These are phyloP conservation scores for Lasiosphaeris hirsuta DNA, from an alignment of 495 filamentous ascomycete genomes.

Conservation along the genomic window DNA sequence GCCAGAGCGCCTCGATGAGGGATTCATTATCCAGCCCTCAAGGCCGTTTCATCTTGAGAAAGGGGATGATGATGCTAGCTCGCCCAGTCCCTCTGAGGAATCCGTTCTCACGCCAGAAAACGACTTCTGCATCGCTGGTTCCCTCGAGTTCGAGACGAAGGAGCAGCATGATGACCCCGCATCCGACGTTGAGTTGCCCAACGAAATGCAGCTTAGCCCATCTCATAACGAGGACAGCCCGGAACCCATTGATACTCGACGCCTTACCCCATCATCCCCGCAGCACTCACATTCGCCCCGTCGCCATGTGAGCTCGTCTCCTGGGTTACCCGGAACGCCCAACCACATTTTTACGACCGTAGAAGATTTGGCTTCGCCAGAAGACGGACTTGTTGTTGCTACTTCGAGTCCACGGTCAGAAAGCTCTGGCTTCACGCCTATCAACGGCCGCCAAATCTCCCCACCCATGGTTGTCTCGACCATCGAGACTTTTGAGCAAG, in stretches of 20 bases:
- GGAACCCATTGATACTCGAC: too few relatives aligned
- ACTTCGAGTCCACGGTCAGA: not conserved
- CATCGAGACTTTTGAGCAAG: conserved; percentile 10
- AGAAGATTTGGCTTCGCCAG: too few relatives aligned
- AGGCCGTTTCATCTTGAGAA: not conserved
- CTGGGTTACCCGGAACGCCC: too few relatives aligned
- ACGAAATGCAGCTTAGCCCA: not conserved
- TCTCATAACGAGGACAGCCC: not conserved
- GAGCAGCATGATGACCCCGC: not conserved
- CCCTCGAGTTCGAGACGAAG: conserved; percentile 3
- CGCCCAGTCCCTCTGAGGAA: not conserved
- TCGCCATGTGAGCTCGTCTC: too few relatives aligned
- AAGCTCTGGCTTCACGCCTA: conserved; percentile 32
- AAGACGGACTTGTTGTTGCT: too few relatives aligned
- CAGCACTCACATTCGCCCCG: too few relatives aligned
- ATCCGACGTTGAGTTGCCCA: not conserved
- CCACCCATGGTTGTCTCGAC: conserved; percentile 1
- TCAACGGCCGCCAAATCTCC: conserved; percentile 26
- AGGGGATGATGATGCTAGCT: not conserved
- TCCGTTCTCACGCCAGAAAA: conserved; percentile 10
- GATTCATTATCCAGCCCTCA: not conserved
- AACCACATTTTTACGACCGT: too few relatives aligned
- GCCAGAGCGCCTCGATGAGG: not conserved
- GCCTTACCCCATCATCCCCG: too few relatives aligned
- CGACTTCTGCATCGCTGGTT: conserved; percentile 1